phyloP scores from a whole-genome alignment of 257 asterid species.

The Solanum gracilifrons region DNA sequence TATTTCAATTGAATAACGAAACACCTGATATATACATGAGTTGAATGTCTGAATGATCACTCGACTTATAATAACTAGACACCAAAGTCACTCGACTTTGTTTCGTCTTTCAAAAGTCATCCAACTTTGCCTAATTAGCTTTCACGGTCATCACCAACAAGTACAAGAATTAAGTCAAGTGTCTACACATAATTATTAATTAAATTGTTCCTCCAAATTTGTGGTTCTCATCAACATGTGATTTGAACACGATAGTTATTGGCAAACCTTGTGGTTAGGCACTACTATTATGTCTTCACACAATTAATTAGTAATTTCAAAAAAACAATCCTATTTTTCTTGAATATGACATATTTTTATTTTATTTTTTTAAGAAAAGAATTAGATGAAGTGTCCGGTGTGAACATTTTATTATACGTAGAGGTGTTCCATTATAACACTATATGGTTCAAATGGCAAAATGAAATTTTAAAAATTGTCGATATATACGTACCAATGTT shows the following conservation, averaged over 20 bases:
- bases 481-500: constrained; percentile 16
- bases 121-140: background rate
- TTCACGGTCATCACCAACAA: no score
- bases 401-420: background rate
- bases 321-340: background rate
- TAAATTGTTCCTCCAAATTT: no score
- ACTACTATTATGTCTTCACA: background rate
- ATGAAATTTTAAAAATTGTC: background rate
- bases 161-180: background rate
- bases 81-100: background rate
- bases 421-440: background rate
- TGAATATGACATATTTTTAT: background rate
- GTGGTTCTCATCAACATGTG: background rate
- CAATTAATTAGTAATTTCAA: background rate
- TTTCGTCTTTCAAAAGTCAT: background rate
- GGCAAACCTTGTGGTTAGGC: background rate
- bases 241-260: background rate
- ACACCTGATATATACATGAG: rapidly evolving
- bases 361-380: no score
- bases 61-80: background rate
- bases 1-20: background rate
- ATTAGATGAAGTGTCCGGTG: rapidly evolving
- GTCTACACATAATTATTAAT: no score
- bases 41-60: background rate
- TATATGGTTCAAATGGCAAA: background rate